Conservation (phyloP, 2,329 filamentous ascomycete genomes). For the Calonectria pauciramosa region DNA sequence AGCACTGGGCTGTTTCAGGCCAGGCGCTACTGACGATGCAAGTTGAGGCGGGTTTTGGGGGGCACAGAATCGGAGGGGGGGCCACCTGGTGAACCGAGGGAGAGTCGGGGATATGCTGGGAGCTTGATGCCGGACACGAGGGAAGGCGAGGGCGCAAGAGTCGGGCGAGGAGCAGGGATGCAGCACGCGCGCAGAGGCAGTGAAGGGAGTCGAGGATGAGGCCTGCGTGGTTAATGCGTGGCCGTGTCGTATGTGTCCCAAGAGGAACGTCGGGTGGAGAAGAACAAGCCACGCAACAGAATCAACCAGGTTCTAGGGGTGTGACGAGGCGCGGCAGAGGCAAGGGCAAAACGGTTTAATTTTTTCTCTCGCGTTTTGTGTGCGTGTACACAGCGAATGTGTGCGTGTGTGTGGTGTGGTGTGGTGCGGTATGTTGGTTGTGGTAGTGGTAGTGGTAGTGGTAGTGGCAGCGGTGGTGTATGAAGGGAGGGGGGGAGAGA, state of each 20-base stretch:
- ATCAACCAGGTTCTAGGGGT: constrained; percentile 1
- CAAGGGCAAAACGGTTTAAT: background rate
- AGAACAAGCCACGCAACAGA: constrained; percentile 10
- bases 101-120: constrained; percentile 11
- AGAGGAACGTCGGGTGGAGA: background rate
- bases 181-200: constrained; percentile 32
- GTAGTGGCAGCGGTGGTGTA: background rate
- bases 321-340: background rate
- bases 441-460: background rate
- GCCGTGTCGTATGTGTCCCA: constrained; percentile 10
- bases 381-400: background rate
- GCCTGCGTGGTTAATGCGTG: constrained; percentile 20
- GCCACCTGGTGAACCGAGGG: constrained; percentile 39
- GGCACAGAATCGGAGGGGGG: constrained; percentile 29
- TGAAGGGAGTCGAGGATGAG: constrained; percentile 4
- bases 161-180: constrained; percentile 42
- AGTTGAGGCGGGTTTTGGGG: constrained; percentile 21
- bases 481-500: background rate
- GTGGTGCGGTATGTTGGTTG: background rate
- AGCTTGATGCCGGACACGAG: constrained; percentile 20
- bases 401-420: background rate
- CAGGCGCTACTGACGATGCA: constrained; percentile 21
- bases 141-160: constrained; percentile 40
- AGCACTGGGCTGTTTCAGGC: constrained; percentile 44
- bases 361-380: background rate